These are phyloP conservation scores for Talaromyces sp. DNA, from an alignment of 2,329 filamentous ascomycete genomes.

Conservation along the genomic window DNA sequence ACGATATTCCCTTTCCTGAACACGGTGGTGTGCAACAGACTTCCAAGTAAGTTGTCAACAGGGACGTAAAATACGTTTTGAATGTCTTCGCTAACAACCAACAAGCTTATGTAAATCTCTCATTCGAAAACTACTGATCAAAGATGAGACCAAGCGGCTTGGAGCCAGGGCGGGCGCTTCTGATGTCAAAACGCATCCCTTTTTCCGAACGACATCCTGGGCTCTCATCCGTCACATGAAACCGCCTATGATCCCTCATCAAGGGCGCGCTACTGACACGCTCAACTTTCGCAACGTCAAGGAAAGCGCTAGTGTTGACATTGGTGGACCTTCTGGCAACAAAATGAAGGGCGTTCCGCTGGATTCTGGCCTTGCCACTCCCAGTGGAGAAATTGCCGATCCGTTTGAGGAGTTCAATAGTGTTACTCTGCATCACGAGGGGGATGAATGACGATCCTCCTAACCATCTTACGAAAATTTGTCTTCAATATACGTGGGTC, in stretches of 20 bases:
- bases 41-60: slow-evolving; percentile 67
- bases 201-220: slow-evolving; percentile 96
- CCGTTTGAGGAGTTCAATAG: slow-evolving; percentile 99
- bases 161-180: slow-evolving; percentile 92
- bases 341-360: slow-evolving; percentile 72
- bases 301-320: slow-evolving; percentile 90
- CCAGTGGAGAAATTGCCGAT: slow-evolving; percentile 74
- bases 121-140: slow-evolving; percentile 94
- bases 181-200: slow-evolving; percentile 92
- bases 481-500: background rate
- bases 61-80: background rate
- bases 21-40: slow-evolving; percentile 76
- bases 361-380: slow-evolving; percentile 79
- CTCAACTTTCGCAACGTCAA: slow-evolving; percentile 98
- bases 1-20: slow-evolving; percentile 95
- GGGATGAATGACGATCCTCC: slow-evolving; percentile 54
- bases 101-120: slow-evolving; percentile 87
- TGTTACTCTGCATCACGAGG: slow-evolving; percentile 93
- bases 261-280: slow-evolving; percentile 85
- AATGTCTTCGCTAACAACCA: background rate
- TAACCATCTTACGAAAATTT: background rate
- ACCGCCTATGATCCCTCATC: slow-evolving; percentile 90
- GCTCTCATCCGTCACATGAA: slow-evolving; percentile 96
- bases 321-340: slow-evolving; percentile 36
- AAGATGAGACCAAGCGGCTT: slow-evolving; percentile 89